These are phyloP conservation scores for Epichloe elymi DNA, from an alignment of 2,329 filamentous ascomycete genomes.

Conservation along the genomic window DNA sequence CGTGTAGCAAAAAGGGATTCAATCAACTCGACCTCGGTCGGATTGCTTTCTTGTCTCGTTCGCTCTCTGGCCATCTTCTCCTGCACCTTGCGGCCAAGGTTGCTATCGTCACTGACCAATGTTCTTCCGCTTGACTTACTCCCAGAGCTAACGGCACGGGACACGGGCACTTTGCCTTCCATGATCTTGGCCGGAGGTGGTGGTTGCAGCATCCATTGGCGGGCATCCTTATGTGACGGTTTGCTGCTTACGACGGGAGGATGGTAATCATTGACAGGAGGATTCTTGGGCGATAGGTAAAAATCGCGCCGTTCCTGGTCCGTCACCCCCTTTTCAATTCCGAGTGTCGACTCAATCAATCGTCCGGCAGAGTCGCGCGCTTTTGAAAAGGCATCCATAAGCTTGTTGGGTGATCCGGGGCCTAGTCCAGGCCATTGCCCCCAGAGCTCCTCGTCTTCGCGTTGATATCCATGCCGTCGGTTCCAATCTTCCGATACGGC, in stretches of 20 bases:
- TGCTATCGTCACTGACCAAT: slow-evolving; percentile 26
- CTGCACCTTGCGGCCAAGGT: slow-evolving; percentile 29
- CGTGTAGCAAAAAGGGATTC: slow-evolving; percentile 26
- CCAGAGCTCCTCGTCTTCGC: slow-evolving; percentile 82
- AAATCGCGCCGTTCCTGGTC: slow-evolving; percentile 45
- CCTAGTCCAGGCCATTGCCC: slow-evolving; percentile 29
- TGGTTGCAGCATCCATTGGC: slow-evolving; percentile 85
- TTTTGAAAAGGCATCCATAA: slow-evolving; percentile 46
- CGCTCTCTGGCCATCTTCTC: slow-evolving; percentile 34
- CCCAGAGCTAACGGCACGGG: slow-evolving; percentile 45
- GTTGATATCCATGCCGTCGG: slow-evolving; percentile 57
- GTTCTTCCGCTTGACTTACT: slow-evolving; percentile 37
- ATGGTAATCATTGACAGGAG: slow-evolving; percentile 74
- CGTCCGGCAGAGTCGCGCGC: slow-evolving; percentile 43
- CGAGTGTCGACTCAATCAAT: slow-evolving; percentile 37
- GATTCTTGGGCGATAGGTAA: slow-evolving; percentile 47
- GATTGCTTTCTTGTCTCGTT: slow-evolving; percentile 27
- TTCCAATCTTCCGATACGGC: slow-evolving; percentile 50
- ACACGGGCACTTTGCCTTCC: slow-evolving; percentile 68
- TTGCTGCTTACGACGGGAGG: slow-evolving; percentile 72
- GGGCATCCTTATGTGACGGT: slow-evolving; percentile 54
- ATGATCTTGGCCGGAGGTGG: slow-evolving; percentile 83
- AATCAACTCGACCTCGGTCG: slow-evolving; percentile 31
- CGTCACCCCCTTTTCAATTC: slow-evolving; percentile 38
- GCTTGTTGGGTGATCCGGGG: slow-evolving; percentile 38